These are phyloP conservation scores for Schizonepeta tenuifolia DNA, from an alignment of 257 asterid species.

Conservation along the genomic window DNA sequence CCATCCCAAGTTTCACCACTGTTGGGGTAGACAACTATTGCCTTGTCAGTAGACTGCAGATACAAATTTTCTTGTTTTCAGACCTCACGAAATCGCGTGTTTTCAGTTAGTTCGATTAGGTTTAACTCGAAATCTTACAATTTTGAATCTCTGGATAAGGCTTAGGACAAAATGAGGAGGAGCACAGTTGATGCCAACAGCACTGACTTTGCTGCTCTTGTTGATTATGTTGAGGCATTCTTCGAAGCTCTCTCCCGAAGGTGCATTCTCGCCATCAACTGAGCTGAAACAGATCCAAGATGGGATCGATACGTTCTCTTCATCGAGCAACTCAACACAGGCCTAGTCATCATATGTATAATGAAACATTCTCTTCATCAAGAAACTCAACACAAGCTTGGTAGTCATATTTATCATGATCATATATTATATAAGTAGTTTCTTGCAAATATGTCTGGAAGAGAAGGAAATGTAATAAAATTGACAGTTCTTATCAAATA, in stretches of 20 bases:
- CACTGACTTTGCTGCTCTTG: slow-evolving; percentile 55
- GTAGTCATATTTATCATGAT: neutral
- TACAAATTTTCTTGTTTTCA: neutral
- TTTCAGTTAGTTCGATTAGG: neutral
- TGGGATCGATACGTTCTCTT: slow-evolving; percentile 64
- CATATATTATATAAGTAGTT: too few species aligned
- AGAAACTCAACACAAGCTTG: slow-evolving; percentile 78
- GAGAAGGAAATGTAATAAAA: too few species aligned
- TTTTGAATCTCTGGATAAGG: slow-evolving; percentile 64
- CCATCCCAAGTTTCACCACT: slow-evolving; percentile 90
- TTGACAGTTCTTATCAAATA: too few species aligned
- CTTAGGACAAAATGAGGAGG: slow-evolving; percentile 79
- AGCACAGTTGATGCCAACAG: slow-evolving; percentile 83
- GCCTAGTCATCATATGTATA: slow-evolving; percentile 50
- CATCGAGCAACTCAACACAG: slow-evolving; percentile 71
- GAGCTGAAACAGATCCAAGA: slow-evolving; percentile 93
- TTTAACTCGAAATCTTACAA: slow-evolving; percentile 43
- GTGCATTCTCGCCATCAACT: slow-evolving; percentile 70
- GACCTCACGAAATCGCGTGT: neutral
- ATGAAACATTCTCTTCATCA: slow-evolving; percentile 57
- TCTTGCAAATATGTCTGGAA: neutral
- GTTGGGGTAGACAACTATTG: slow-evolving; percentile 76
- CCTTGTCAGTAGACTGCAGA: slow-evolving; percentile 66
- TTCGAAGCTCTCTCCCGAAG: slow-evolving; percentile 83
- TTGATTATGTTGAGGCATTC: slow-evolving; percentile 60